Base-by-base conservation (phyloP, 176 grass and related monocot genomes). In the Echinochloa phyllopogon region DNA sequence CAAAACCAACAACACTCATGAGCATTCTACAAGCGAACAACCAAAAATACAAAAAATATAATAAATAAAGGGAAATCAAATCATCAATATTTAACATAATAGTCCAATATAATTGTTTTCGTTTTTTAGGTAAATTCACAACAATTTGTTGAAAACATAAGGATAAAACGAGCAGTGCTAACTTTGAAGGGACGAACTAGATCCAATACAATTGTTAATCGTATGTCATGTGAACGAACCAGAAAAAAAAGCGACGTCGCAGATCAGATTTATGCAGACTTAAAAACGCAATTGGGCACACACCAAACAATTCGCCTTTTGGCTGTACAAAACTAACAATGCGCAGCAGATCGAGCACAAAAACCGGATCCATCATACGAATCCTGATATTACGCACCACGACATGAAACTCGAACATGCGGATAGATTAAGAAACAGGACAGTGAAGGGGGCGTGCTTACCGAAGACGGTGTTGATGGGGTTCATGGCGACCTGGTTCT, bases 381-480 rank as follows among this genome's bases (percentile, higher is more conserved):
- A 36, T 4, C 2, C 3, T 40, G 36, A 21, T 23, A 21, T 25
- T 58, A 70, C 8, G 50, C 21, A 24, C 74, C 39, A 44, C 48
- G 64, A 24, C 47, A 73, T 47, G 53, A 73, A 11, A 25, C 8
- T 3, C 5, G 49, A 40, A 1, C 18, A 55, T 9, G 25, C 13
- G 51, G 58, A 59, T 48, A 40, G 43, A 17, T 4, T 10, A 8
- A 12, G 43, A 38, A 27, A 76, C 20, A 20, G 59, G 37, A 39
- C 9, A 12, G 2, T 10, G 10, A 6, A 33, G 27, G 76, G 21
- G 8, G 57, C 27, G 18, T 83, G 62, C 78, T 88, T 66, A 93
- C 91, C 91, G 27, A 93, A 93, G 49, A 93, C 87, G n/a, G 91
- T 93, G 87, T 93, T 93, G 87, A 87, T 90, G 85, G 91, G 91